phyloP scores from a whole-genome alignment of 192 early-diverging fungal genomes.

The Backusella westeae region DNA sequence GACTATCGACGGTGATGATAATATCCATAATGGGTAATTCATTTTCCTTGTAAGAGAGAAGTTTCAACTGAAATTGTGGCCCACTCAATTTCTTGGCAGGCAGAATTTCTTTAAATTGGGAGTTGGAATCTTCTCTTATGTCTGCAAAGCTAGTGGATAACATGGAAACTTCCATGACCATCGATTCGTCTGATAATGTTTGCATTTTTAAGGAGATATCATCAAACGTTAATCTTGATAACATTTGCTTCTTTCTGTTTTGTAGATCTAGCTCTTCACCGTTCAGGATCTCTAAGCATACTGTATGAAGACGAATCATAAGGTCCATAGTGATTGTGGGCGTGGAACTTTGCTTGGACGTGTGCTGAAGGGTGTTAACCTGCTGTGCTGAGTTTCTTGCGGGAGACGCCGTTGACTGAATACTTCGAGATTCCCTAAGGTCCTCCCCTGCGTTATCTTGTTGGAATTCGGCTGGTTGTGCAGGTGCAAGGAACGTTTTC shows the following conservation, averaged over 20 bases:
- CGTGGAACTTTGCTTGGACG: not conserved
- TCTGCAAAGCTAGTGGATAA: slow-evolving; percentile 64
- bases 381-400: not conserved
- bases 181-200: slow-evolving; percentile 44
- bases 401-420: not conserved
- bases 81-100: slow-evolving; percentile 38
- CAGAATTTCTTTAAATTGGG: slow-evolving; percentile 73
- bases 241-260: not conserved
- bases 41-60: slow-evolving; percentile 14
- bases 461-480: not conserved
- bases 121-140: slow-evolving; percentile 52
- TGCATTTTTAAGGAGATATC: slow-evolving; percentile 45
- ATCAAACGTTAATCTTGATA: slow-evolving; percentile 23
- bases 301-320: slow-evolving; percentile 53
- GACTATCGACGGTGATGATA: slow-evolving; percentile 60
- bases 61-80: slow-evolving; percentile 51
- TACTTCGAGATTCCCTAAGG: not conserved
- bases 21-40: slow-evolving; percentile 50
- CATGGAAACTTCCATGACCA: slow-evolving; percentile 60
- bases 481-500: slow-evolving; percentile 6
- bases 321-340: slow-evolving; percentile 40
- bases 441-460: not conserved
- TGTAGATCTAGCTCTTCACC: slow-evolving; percentile 33
- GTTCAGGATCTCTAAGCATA: slow-evolving; percentile 64
- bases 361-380: not conserved